Evolutionary conservation across 2,329 filamentous ascomycete genomes (phyloP), one percentile per base, ranked within the genome.

Genomic region (Aspergillus phoenicis): DNA sequence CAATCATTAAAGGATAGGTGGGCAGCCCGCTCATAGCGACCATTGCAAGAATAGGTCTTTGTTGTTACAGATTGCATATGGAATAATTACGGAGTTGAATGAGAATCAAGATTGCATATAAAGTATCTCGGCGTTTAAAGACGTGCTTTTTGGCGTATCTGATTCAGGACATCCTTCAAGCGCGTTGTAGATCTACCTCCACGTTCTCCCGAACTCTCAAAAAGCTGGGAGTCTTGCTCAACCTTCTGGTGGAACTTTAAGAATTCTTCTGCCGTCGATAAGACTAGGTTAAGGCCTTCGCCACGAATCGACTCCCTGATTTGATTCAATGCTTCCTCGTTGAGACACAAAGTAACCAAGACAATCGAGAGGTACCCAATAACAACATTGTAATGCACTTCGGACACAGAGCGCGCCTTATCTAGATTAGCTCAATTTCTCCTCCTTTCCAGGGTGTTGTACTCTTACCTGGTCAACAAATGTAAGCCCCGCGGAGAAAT

Each of bases 291-390:
- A 13, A 89, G 71, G 4, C 78, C 82, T 26, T 80, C 73, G 1
- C 79, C 78, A 2, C 80, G 80, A 28, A 87, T 75, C 8, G 73
- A 70, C 4, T 64, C 62, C 36, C 75, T 76, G 15, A 87, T 74
- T 24, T 77, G 75, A 8, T 67, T 58, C 45, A 81, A 78, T 5
- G 83, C 79, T 2, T 72, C 70, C 8, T 71, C 62, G 57, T 85
- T 80, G 28, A 95, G 81, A 67, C 88, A 93, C 24, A 97, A 79
- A 66, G 93, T 95, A 17, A 92, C 91, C 2, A 98, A 82, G 5
- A 97, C 81, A 13, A 97, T 88, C 0, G 92, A 88, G 24, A 97
- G 82, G 73, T 97, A 97, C 15, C 92, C 93, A 73, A 94, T 87
- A 1, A 90, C 89, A 28, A 98, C 92, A 67, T 93, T 92, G 54